Evolutionary conservation across 495 filamentous ascomycete species (phyloP), one percentile per base, ranked within the genome.

Genomic region (Podospora pseudocomata): DNA sequence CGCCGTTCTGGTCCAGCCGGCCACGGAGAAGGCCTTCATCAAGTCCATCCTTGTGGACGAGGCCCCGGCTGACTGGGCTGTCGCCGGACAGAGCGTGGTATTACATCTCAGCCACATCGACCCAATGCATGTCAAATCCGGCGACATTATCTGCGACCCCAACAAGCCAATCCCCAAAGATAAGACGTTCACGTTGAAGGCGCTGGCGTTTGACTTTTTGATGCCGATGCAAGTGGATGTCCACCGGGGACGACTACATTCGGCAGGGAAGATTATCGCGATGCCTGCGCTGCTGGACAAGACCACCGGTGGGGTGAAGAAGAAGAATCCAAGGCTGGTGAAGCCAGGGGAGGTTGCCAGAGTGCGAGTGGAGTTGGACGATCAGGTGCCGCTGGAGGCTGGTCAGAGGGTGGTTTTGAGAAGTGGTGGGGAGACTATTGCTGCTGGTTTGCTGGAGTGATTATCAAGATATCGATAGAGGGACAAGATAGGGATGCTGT

Each of bases 81-180:
- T 97, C n/a, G 95, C 94, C 2, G 94, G 96, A 16, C 93, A 97
- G 73, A 96, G 96, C 65, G 86, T 90, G 11, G 87, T 89, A 2
- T 78, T 99, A 20, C 91, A 96, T 73, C 84, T 99, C 64, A 84
- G 86, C n/a, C 91, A 92, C 66, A 93, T 97, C 73, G 93, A 97
- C 68, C 84, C 89, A 2, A 84, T 90, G 18, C 90, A 97, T 74
- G 85, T 98, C 9, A 88, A 88, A 57, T 75, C 88, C 9, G 95
- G 95, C 13, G 94, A 99, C 73, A 90, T 97, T 23, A 78, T 97
- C 49, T 97, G 93, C 80, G 82, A 86, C 56, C 82, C 88, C 1
- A 80, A 84, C 15, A 78, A 86, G 4, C 91, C 92, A 0, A 89
- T 97, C 56, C 76, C 80, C 13, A 89, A 88, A 66, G 76, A 91